phyloP scores from a whole-genome alignment of 257 asterid species.

The Nicotiana paniculata region DNA sequence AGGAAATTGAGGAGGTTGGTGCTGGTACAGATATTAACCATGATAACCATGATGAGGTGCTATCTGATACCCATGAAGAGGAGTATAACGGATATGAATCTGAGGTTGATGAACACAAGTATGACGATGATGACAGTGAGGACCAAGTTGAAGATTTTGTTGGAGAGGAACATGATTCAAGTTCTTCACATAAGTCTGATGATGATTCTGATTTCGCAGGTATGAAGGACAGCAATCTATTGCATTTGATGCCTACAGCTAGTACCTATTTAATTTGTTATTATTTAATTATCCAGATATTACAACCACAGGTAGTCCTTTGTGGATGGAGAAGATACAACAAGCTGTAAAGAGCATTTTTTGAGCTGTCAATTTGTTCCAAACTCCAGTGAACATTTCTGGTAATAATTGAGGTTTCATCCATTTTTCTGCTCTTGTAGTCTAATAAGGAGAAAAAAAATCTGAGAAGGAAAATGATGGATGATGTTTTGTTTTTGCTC shows the following conservation, averaged over 20 bases:
- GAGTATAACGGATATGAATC: slow-evolving; percentile 60
- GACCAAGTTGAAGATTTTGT: slow-evolving; percentile 52
- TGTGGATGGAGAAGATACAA: slow-evolving; percentile 92
- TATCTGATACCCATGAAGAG: slow-evolving; percentile 14
- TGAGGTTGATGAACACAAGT: slow-evolving; percentile 48
- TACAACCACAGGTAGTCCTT: slow-evolving; percentile 43
- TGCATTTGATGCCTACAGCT: background rate
- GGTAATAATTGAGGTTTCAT: slow-evolving; percentile 43
- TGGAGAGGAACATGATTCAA: slow-evolving; percentile 53
- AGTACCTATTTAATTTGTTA: slow-evolving; percentile 14
- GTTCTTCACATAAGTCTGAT: slow-evolving; percentile 58
- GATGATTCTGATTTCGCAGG: slow-evolving; percentile 76
- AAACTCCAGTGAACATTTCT: slow-evolving; percentile 74
- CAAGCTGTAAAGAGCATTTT: slow-evolving; percentile 53
- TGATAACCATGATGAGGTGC: slow-evolving; percentile 19
- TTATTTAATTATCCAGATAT: slow-evolving; percentile 44
- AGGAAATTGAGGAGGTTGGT: slow-evolving; percentile 41
- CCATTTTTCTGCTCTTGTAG: slow-evolving; percentile 6
- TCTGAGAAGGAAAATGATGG: slow-evolving; percentile 12
- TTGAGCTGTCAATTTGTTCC: slow-evolving; percentile 70
- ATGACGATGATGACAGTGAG: slow-evolving; percentile 50
- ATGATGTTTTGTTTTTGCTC: slow-evolving; percentile 22
- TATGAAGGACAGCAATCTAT: slow-evolving; percentile 10
- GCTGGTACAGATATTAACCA: slow-evolving; percentile 36
- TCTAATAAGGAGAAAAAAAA: background rate